These are phyloP conservation scores for Zygosaccharomyces bailii DNA, from an alignment of 805 yeast genomes.

Conservation along the genomic window DNA sequence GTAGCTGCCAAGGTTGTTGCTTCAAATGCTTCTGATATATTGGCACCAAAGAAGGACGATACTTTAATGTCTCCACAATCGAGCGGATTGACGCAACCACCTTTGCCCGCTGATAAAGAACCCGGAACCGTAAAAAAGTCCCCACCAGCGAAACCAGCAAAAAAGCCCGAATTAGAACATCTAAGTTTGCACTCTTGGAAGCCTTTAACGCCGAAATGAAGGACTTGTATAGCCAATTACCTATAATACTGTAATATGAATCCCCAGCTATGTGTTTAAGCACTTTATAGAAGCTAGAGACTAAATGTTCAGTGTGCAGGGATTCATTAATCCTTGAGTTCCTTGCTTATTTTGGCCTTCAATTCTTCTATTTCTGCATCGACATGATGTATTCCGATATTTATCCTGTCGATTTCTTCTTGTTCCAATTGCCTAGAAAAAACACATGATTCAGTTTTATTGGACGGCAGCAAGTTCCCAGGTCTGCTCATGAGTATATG, in stretches of 20 bases:
- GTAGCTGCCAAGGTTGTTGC: not conserved
- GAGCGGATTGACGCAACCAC: not conserved
- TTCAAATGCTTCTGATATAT: not conserved
- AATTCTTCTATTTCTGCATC: slow-evolving; percentile 44
- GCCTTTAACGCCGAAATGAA: slow-evolving; percentile 47
- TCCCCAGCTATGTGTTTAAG: not conserved
- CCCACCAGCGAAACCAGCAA: slow-evolving; percentile 32
- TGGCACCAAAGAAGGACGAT: not conserved
- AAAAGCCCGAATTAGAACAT: slow-evolving; percentile 26
- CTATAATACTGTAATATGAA: not conserved
- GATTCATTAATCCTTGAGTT: slow-evolving; percentile 17
- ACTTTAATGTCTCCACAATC: not conserved
- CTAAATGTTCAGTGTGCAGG: not conserved
- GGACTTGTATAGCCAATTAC: not conserved
- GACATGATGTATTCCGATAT: slow-evolving; percentile 44
- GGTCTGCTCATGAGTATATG: slow-evolving; percentile 70
- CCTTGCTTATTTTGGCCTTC: slow-evolving; percentile 37
- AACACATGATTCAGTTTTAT: slow-evolving; percentile 37
- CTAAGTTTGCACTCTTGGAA: slow-evolving; percentile 47
- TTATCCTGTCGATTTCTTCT: slow-evolving; percentile 59
- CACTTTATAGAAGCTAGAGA: slow-evolving; percentile 1
- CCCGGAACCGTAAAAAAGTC: slow-evolving; percentile 12
- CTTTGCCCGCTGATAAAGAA: not conserved
- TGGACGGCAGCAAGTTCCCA: slow-evolving; percentile 47
- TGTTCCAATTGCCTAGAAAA: slow-evolving; percentile 54